phyloP scores from a whole-genome alignment of 805 yeast genomes.

The Spathaspora girioi region DNA sequence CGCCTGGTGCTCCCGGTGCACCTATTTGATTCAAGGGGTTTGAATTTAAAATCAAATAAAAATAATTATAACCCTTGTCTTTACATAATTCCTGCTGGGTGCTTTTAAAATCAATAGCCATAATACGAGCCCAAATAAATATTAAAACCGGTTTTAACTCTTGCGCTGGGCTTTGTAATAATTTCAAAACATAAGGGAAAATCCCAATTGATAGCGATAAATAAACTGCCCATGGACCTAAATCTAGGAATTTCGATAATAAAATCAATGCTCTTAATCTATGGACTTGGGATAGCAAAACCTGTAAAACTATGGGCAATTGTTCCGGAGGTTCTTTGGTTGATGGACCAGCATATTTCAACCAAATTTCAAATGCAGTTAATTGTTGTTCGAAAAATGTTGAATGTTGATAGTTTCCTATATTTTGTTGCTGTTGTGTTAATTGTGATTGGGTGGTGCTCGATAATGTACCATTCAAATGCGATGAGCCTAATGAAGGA shows the following conservation, averaged over 20 bases:
- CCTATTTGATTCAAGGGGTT: conserved; percentile 26
- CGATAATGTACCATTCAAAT: background rate
- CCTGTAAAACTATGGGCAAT: conserved; percentile 89
- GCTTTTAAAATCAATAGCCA: conserved; percentile 88
- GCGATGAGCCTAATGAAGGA: conserved; percentile 1
- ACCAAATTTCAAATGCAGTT: conserved; percentile 96
- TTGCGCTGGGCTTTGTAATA: conserved; percentile 91
- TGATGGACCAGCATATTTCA: conserved; percentile 78
- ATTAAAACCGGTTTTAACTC: conserved; percentile 91
- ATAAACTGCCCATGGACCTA: conserved; percentile 98
- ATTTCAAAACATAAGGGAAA: conserved; percentile 87
- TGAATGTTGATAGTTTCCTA: conserved; percentile 73
- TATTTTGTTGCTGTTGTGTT: conserved; percentile 11
- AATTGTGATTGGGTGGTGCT: background rate
- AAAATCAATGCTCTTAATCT: conserved; percentile 83
- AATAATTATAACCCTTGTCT: conserved; percentile 87
- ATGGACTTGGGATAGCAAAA: conserved; percentile 88
- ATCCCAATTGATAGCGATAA: conserved; percentile 91
- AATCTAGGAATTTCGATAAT: conserved; percentile 79
- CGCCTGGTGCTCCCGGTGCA: conserved; percentile 29
- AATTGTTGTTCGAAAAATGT: conserved; percentile 94
- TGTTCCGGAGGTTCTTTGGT: conserved; percentile 90
- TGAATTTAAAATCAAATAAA: conserved; percentile 68
- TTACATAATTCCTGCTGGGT: conserved; percentile 91
- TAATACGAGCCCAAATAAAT: conserved; percentile 95